phyloP scores from a whole-genome alignment of 164 flowering plant species.

The Nelumbo lutea region DNA sequence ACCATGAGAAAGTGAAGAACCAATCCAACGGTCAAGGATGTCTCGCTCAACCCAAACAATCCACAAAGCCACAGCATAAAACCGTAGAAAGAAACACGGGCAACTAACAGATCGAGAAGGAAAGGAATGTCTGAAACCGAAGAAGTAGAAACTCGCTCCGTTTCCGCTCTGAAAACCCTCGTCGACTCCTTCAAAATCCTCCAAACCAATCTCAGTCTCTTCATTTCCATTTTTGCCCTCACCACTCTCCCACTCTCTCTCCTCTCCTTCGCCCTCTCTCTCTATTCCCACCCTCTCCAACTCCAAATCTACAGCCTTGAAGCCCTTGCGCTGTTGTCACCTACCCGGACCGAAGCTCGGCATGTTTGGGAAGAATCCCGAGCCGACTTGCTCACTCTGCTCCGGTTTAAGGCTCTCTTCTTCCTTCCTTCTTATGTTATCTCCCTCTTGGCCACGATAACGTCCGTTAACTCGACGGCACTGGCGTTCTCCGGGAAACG shows the following conservation, averaged over 20 bases:
- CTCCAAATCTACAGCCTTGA: constrained; percentile 32
- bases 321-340: constrained; percentile 20
- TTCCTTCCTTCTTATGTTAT: constrained; percentile 30
- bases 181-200: constrained; percentile 24
- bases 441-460: constrained; percentile 35
- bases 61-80: too few relatives aligned
- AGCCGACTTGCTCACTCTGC: constrained; percentile 27
- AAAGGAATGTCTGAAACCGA: not conserved
- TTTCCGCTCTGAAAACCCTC: constrained; percentile 5
- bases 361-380: constrained; percentile 37
- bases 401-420: constrained; percentile 25
- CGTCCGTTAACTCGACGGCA: constrained; percentile 26
- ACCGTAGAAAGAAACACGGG: too few relatives aligned
- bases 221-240: constrained; percentile 29
- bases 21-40: too few relatives aligned
- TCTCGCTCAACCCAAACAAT: too few relatives aligned
- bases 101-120: not conserved
- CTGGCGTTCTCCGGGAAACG: constrained; percentile 11
- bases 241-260: constrained; percentile 41
- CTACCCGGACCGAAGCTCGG: constrained; percentile 33
- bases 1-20: too few relatives aligned
- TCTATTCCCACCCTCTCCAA: constrained; percentile 23
- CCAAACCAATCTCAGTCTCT: constrained; percentile 19
- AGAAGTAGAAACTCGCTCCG: not conserved
- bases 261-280: constrained; percentile 29